Percentiles rank a stretch among this genome's conserved stretches.
These are phyloP conservation scores for Phyllosticta paracitricarpa DNA, from an alignment of 2,329 filamentous ascomycete species.

Conservation along the genomic window DNA sequence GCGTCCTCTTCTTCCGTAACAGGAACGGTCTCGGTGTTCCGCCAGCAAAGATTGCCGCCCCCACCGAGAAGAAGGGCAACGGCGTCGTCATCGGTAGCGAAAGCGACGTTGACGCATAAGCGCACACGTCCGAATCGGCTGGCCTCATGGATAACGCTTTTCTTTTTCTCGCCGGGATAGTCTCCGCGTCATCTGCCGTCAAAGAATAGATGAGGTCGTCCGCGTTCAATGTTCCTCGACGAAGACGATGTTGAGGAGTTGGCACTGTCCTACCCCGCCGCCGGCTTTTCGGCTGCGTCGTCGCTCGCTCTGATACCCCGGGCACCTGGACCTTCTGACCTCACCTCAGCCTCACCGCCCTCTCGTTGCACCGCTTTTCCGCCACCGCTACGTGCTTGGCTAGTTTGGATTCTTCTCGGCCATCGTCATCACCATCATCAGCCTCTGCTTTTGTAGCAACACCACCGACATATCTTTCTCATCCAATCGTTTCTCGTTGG, in stretches of 20 bases:
- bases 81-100: constrained; percentile 9
- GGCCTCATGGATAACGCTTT: background rate
- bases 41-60: constrained; percentile 35
- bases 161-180: background rate
- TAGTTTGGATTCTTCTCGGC: background rate
- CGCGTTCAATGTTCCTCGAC: background rate
- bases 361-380: background rate
- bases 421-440: background rate
- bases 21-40: constrained; percentile 69
- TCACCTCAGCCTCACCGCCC: background rate
- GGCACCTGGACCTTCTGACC: background rate
- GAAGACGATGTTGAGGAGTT: background rate
- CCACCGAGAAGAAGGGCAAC: constrained; percentile 12
- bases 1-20: constrained; percentile 92
- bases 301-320: background rate
- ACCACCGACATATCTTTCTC: no score
- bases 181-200: background rate
- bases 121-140: background rate
- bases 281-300: background rate
- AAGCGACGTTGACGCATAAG: constrained; percentile 10
- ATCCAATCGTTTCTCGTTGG: no score
- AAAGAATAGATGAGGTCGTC: background rate
- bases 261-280: background rate
- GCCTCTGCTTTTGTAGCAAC: no score
- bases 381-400: background rate